phyloP scores from a whole-genome alignment of 1,139 yeast genomes.

The Debaryomyces sp. region DNA sequence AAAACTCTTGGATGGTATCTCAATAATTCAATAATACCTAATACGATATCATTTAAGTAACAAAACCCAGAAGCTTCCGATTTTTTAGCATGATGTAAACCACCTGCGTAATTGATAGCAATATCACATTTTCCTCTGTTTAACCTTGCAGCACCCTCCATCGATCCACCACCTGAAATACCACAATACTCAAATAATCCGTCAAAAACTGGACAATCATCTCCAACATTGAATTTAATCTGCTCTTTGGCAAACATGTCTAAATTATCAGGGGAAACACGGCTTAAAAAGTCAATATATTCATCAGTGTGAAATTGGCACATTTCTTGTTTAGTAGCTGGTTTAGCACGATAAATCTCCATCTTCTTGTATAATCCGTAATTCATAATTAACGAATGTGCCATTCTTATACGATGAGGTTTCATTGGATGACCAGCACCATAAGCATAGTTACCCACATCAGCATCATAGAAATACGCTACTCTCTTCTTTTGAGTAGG shows the following conservation, averaged over 20 bases:
- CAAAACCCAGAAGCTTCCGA: slow-evolving; percentile 96
- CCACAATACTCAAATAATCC: slow-evolving; percentile 95
- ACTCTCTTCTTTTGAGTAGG: slow-evolving; percentile 45
- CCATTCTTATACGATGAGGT: slow-evolving; percentile 98
- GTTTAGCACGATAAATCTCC: slow-evolving; percentile 96
- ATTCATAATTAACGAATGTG: slow-evolving; percentile 95
- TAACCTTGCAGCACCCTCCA: slow-evolving; percentile 95
- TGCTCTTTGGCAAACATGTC: slow-evolving; percentile 92
- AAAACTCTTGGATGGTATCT: slow-evolving; percentile 94
- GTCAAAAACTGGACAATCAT: slow-evolving; percentile 96
- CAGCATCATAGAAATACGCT: slow-evolving; percentile 61
- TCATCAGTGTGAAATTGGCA: slow-evolving; percentile 98
- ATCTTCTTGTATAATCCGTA: slow-evolving; percentile 94
- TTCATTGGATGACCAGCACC: slow-evolving; percentile 99
- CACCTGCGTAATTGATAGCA: slow-evolving; percentile 97
- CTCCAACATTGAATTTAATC: slow-evolving; percentile 93
- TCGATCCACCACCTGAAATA: slow-evolving; percentile 92
- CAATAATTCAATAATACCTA: slow-evolving; percentile 86
- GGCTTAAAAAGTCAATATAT: slow-evolving; percentile 87
- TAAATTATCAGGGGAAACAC: slow-evolving; percentile 94
- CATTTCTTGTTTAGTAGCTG: slow-evolving; percentile 98
- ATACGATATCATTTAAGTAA: slow-evolving; percentile 68
- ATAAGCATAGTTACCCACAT: slow-evolving; percentile 95
- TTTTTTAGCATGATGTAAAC: slow-evolving; percentile 95
- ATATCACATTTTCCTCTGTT: slow-evolving; percentile 94